Evolutionary conservation across 345 rosid species (phyloP).

Genomic region (Salix exigua): DNA sequence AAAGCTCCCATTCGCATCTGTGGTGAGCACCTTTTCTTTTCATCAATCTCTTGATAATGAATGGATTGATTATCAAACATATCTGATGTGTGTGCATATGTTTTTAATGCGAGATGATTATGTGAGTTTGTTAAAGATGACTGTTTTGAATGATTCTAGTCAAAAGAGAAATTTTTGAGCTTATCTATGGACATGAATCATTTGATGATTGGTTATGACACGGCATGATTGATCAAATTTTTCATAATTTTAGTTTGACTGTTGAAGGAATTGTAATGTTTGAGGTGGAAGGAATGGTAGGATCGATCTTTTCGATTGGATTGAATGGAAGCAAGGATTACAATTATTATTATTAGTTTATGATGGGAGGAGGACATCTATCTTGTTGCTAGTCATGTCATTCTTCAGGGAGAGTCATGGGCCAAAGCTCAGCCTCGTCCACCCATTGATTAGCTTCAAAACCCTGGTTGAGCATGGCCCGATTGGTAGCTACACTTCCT

Average conservation of each 20-base stretch:
- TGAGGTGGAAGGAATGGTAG: background rate
- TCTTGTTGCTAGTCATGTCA: background rate
- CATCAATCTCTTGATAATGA: background rate
- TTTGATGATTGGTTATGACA: conserved; percentile 7
- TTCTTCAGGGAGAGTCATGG: background rate
- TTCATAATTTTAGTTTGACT: background rate
- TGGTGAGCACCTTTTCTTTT: conserved; percentile 44
- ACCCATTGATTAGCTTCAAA: background rate
- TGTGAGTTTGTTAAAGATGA: background rate
- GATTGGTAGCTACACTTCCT: background rate
- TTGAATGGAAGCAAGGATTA: background rate
- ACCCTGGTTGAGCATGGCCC: background rate
- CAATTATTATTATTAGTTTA: background rate
- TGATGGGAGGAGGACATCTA: background rate
- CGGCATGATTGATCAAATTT: background rate
- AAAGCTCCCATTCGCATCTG: conserved; percentile 87
- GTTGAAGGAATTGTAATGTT: background rate
- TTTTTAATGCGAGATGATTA: background rate
- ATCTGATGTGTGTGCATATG: background rate
- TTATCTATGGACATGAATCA: background rate
- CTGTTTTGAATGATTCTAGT: background rate
- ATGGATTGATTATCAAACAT: background rate
- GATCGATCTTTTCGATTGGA: background rate
- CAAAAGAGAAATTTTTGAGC: background rate
- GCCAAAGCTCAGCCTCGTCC: background rate